Evolutionary conservation across 2,329 filamentous ascomycete species (phyloP), one percentile per base, ranked within the genome.

Genomic region (Neoscytalidium dimidiatum): DNA sequence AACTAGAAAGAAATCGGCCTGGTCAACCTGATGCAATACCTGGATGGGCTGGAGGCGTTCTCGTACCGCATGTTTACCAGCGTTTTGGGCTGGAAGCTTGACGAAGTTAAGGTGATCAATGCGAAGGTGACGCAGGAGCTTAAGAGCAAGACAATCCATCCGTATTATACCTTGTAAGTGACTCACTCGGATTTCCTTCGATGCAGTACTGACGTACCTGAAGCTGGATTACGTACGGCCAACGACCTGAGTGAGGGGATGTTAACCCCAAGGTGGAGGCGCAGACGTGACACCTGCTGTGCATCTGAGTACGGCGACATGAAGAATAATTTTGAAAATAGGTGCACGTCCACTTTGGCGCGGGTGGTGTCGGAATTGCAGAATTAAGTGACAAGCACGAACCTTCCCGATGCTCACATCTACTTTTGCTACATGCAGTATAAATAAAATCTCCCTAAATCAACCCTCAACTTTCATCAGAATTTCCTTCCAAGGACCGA

Each of bases 21-120:
- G 8, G 68, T 68, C 72, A 81, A 79, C 58, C 71, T 78, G 65
- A 72, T 78, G 61, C 79, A 81, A 60, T 76, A 77, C 46, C 69
- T 78, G 2, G 76, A 81, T 17, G 78, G 77, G 0, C 68, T 82
- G 11, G 78, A 81, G 67, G 79, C 75, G 2, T 80, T 79, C 64
- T 78, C 78, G 56, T 70, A 81, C 66, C 77, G 78, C 3, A 69
- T 81, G 43, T 71, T 81, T 57, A 81, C 79, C 5, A 68, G 77
- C 41, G 74, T 71, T 4, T 67, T 82, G 19, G 77, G 77, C 7
- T 82, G 80, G 80, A 75, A 68, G 51, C 72, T 77, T 28, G 75
- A 79, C 33, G 80, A 82, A 68, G 79, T 82, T 3, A 77, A 82
- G 62, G 72, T 81, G 3, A 74, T 83, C 53, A 69, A 75, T 35